These are phyloP conservation scores for Silene conica DNA, from an alignment of 148 eudicot species.

Conservation along the genomic window DNA sequence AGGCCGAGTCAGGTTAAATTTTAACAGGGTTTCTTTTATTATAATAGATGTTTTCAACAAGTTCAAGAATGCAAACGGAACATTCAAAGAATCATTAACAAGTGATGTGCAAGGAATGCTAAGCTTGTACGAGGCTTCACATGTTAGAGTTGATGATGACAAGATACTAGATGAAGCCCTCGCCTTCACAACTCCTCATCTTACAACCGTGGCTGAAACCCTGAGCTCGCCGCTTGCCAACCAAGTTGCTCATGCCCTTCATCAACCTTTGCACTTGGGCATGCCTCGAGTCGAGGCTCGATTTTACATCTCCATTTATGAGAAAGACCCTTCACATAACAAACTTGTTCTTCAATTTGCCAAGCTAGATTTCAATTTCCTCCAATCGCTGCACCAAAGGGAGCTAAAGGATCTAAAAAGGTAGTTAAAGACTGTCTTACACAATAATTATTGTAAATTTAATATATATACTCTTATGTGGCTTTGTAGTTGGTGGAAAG, in stretches of 20 bases:
- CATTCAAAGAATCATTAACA: no score
- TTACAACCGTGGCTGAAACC: not conserved
- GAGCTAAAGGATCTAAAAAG: slow-evolving; percentile 35
- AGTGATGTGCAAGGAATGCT: no score
- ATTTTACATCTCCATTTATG: slow-evolving; percentile 40
- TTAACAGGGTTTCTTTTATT: no score
- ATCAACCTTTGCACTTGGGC: slow-evolving; percentile 34
- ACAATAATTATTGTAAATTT: no score
- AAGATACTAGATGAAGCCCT: slow-evolving; percentile 33
- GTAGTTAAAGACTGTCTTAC: slow-evolving; percentile 18
- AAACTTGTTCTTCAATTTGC: slow-evolving; percentile 33
- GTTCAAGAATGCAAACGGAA: no score
- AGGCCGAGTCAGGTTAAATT: no score
- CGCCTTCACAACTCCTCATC: slow-evolving; percentile 30
- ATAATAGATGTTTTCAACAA: no score
- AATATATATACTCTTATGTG: no score
- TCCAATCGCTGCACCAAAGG: slow-evolving; percentile 40
- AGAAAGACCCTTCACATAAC: slow-evolving; percentile 22
- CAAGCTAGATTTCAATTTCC: slow-evolving; percentile 45
- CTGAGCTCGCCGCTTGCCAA: slow-evolving; percentile 19
- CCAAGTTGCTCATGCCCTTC: slow-evolving; percentile 40
- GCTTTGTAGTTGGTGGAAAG: slow-evolving; percentile 44
- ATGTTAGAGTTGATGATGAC: slow-evolving; percentile 26
- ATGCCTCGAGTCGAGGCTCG: slow-evolving; percentile 42
- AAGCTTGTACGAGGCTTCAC: slow-evolving; percentile 32